These are phyloP conservation scores for Crassisporium funariophilum DNA, from an alignment of 768 basidiomycete species.

Conservation along the genomic window DNA sequence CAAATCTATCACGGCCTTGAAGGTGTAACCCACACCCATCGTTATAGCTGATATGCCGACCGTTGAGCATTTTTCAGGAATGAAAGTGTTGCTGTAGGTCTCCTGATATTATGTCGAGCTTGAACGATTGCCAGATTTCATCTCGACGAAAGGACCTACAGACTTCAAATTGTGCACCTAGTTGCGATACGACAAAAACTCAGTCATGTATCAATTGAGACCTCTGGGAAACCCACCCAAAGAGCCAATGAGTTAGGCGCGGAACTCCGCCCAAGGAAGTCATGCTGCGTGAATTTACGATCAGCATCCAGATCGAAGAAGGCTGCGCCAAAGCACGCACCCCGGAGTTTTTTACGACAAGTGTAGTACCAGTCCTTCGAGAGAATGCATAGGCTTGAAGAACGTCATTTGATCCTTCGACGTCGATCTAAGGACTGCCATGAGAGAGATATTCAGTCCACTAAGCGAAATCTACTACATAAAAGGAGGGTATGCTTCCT, in stretches of 20 bases:
- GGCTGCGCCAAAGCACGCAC: too few species aligned
- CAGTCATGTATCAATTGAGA: too few species aligned
- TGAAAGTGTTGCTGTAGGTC: too few species aligned
- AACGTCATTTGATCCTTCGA: constrained; percentile 38
- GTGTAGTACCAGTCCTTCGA: constrained; percentile 34
- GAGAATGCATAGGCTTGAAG: constrained; percentile 45
- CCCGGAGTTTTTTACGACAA: constrained; percentile 54
- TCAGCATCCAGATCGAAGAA: background rate
- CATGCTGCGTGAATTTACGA: constrained; percentile 40
- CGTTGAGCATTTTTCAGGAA: constrained; percentile 36
- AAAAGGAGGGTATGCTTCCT: constrained; percentile 44
- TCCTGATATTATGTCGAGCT: constrained; percentile 36
- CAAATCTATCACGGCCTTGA: background rate
- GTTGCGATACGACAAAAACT: background rate
- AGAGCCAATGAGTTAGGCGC: constrained; percentile 43
- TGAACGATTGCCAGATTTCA: background rate
- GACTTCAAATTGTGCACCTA: constrained; percentile 46
- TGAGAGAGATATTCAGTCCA: too few species aligned
- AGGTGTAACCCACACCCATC: constrained; percentile 37
- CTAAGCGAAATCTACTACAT: too few species aligned
- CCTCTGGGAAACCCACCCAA: constrained; percentile 37
- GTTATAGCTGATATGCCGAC: constrained; percentile 30
- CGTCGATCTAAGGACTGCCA: too few species aligned
- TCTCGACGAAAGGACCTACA: constrained; percentile 23
- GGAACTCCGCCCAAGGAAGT: constrained; percentile 51